phyloP scores from a whole-genome alignment of 2,329 filamentous ascomycete genomes.

The Verticillium nonalfalfae region DNA sequence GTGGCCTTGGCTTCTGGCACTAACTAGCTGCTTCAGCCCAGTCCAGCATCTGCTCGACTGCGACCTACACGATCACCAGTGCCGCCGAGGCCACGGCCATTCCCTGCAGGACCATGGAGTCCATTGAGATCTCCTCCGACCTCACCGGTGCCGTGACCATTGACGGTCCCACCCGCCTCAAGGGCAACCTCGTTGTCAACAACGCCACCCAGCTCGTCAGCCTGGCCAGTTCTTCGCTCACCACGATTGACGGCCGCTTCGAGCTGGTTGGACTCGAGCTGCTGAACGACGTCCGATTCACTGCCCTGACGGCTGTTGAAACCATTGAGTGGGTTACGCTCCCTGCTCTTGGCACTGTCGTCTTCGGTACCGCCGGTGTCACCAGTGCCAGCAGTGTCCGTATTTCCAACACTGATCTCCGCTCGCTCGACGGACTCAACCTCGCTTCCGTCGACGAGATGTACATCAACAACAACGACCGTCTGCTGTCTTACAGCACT shows the following conservation, averaged over 20 bases:
- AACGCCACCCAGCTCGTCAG: constrained; percentile 51
- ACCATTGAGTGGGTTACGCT: constrained; percentile 68
- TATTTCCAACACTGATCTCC: constrained; percentile 83
- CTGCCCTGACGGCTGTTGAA: constrained; percentile 56
- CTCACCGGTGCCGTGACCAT: constrained; percentile 55
- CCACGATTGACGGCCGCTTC: constrained; percentile 64
- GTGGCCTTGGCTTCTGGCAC: not conserved
- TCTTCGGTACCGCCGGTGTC: constrained; percentile 50
- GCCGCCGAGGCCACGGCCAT: constrained; percentile 55
- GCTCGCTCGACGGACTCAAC: constrained; percentile 73
- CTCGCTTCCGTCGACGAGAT: constrained; percentile 66
- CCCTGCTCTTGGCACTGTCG: constrained; percentile 45
- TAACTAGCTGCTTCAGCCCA: constrained; percentile 20
- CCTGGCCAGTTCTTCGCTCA: constrained; percentile 55
- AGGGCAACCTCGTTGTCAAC: constrained; percentile 55
- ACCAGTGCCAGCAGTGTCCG: constrained; percentile 60
- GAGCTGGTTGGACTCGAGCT: constrained; percentile 60
- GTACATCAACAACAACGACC: constrained; percentile 85
- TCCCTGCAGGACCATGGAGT: constrained; percentile 61
- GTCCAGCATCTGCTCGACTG: constrained; percentile 24
- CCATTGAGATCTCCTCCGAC: constrained; percentile 55
- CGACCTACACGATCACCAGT: constrained; percentile 53
- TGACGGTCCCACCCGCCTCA: constrained; percentile 50
- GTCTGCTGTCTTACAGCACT: constrained; percentile 69
- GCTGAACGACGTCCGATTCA: constrained; percentile 63